Percentiles rank a stretch among this genome's conserved stretches.
phyloP scores from a whole-genome alignment of 441 rosid genomes.

The Corymbia citriodora region DNA sequence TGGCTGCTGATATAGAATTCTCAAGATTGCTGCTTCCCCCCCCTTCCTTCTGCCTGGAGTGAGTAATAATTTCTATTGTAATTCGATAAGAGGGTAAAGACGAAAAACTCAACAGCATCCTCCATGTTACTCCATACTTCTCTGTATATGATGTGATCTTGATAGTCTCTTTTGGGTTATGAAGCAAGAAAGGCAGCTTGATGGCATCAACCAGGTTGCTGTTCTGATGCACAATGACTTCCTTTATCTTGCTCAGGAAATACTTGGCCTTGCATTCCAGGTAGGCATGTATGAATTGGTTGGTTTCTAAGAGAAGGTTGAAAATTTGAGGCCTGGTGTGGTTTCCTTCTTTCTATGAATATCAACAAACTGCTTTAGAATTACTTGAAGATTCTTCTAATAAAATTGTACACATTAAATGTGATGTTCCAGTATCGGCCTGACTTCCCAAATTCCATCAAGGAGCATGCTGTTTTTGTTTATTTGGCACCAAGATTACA shows the following conservation, averaged over 20 bases:
- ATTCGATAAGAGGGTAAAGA: neutral
- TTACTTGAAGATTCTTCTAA: neutral
- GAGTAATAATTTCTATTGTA: neutral
- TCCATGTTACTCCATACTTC: neutral
- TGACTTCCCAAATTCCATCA: slow-evolving; percentile 73
- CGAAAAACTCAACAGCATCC: neutral
- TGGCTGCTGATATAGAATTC: neutral
- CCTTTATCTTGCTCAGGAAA: slow-evolving; percentile 75
- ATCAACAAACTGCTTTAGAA: neutral
- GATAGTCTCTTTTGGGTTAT: slow-evolving; percentile 24
- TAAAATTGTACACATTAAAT: neutral
- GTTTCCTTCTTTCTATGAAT: neutral
- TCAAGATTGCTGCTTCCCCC: neutral
- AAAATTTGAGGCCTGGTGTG: neutral
- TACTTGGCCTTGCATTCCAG: slow-evolving; percentile 92
- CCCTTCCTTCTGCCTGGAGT: neutral
- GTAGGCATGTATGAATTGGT: slow-evolving; percentile 26
- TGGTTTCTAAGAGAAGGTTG: neutral
- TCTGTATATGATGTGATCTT: neutral
- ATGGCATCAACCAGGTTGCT: slow-evolving; percentile 87
- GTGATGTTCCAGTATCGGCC: slow-evolving; percentile 66
- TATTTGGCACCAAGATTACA: slow-evolving; percentile 89
- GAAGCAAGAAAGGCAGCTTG: slow-evolving; percentile 97
- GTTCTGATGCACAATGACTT: slow-evolving; percentile 93
- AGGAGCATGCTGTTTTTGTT: slow-evolving; percentile 82